These are phyloP conservation scores for Magnaporthiopsis incrustans DNA, from an alignment of 2,329 filamentous ascomycete genomes.

Conservation along the genomic window DNA sequence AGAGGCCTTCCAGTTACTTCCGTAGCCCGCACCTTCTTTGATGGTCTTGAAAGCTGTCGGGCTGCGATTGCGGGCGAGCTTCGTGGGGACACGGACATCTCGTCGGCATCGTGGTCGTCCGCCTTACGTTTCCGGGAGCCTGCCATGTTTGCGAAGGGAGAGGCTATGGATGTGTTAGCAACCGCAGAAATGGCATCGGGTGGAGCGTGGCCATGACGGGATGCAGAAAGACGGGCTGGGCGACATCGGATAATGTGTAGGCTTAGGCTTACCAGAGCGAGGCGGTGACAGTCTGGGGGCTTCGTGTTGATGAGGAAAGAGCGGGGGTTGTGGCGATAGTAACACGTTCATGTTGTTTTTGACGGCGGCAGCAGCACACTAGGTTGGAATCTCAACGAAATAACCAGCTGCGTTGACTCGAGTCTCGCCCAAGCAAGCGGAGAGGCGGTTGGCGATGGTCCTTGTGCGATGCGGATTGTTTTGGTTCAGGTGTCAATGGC, in stretches of 20 bases:
- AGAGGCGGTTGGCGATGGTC: neutral
- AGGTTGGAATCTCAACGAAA: neutral
- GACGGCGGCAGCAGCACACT: neutral
- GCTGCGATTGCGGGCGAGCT: slow-evolving; percentile 69
- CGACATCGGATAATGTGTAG: neutral
- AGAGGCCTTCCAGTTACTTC: slow-evolving; percentile 57
- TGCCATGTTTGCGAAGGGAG: slow-evolving; percentile 45
- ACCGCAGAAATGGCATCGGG: neutral
- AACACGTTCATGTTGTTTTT: slow-evolving; percentile 49
- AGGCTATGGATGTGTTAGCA: slow-evolving; percentile 23
- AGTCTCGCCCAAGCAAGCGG: neutral
- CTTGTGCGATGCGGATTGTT: neutral
- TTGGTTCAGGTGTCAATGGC: neutral
- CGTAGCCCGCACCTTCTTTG: slow-evolving; percentile 55
- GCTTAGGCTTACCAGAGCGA: slow-evolving; percentile 46
- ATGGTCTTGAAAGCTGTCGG: slow-evolving; percentile 57
- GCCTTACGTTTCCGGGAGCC: slow-evolving; percentile 75
- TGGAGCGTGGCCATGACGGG: neutral
- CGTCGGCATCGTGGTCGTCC: slow-evolving; percentile 64
- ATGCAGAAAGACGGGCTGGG: too few relatives aligned
- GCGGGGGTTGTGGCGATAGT: slow-evolving; percentile 50
- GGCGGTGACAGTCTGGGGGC: slow-evolving; percentile 44
- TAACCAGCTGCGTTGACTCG: neutral
- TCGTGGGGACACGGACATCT: slow-evolving; percentile 84
- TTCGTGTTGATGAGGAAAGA: slow-evolving; percentile 53